Percentiles rank a stretch among this genome's conserved stretches.
phyloP scores from a whole-genome alignment of 2,329 filamentous ascomycete genomes.

The Colletotrichum coccodes region DNA sequence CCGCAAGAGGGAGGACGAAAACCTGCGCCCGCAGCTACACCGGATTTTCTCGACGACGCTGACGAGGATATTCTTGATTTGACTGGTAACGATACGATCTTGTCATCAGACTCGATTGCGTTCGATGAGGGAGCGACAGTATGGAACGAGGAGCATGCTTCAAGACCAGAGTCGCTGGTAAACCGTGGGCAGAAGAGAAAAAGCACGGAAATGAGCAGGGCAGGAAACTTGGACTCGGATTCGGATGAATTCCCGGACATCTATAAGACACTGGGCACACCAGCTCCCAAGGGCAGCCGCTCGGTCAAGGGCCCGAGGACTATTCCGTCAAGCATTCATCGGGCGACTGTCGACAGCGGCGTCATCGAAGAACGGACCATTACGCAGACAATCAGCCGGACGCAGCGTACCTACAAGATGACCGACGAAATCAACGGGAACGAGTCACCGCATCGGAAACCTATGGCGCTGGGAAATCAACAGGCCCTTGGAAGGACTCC shows the following conservation, averaged over 20 bases:
- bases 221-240: slow-evolving; percentile 42
- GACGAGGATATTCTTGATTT: slow-evolving; percentile 48
- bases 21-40: slow-evolving; percentile 15
- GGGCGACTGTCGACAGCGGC: slow-evolving; percentile 22
- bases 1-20: slow-evolving; percentile 4
- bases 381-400: slow-evolving; percentile 36
- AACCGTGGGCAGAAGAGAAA: slow-evolving; percentile 62
- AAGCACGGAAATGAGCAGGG: slow-evolving; percentile 56
- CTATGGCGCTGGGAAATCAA: slow-evolving; percentile 6
- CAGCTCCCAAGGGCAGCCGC: slow-evolving; percentile 42
- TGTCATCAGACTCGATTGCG: slow-evolving; percentile 46
- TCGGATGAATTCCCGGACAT: slow-evolving; percentile 65
- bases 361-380: slow-evolving; percentile 35
- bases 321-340: slow-evolving; percentile 15
- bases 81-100: slow-evolving; percentile 45
- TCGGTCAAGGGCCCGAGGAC: slow-evolving; percentile 36
- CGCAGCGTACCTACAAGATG: slow-evolving; percentile 34
- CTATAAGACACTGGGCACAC: slow-evolving; percentile 57
- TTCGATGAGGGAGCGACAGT: slow-evolving; percentile 50
- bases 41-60: slow-evolving; percentile 36
- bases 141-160: slow-evolving; percentile 55
- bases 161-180: slow-evolving; percentile 48
- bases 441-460: slow-evolving; percentile 19
- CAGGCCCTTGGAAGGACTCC: slow-evolving; percentile 34
- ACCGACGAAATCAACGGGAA: slow-evolving; percentile 8